Base-by-base conservation (phyloP, 768 basidiomycete genomes). In the Atractiella rhizophila region DNA sequence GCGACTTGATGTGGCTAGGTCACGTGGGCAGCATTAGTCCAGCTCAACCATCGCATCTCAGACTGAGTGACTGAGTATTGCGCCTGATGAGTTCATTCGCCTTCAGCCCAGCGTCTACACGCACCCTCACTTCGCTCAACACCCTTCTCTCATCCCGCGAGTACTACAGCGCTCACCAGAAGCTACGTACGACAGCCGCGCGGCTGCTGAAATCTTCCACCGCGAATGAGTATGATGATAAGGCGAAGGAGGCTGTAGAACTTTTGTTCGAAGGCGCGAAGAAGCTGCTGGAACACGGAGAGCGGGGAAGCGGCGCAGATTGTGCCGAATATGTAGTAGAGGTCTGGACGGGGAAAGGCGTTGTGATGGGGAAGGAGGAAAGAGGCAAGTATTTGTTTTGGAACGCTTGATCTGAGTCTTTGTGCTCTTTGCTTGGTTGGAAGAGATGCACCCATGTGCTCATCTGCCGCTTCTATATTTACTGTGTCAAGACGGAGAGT, bases 281-380 rank as follows among this genome's bases (percentile, higher is more conserved):
- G 38, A 81, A 83, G 55, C 65, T 98, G 23, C 63, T 94, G 49
- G 94, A 94, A 64, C 67, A 67, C 12, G 77, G 76, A 7, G 81
- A 96, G 56, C 65, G 70, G 8, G 88, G 86, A 2, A 83, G 80
- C 53, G 91, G 88, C 4, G 73, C 73, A 2, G 91, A 98, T 66
- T 66, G 96, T 20, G 63, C 71, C 0, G 60, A 64, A 30, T 80
- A 81, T 52, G 54, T 96, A 57, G 56, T 94, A 45, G 79, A 83
- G 36, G 75, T 80, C 4, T 88, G 82, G 55, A 73, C 80, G 36
- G 65, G 60, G 20, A 74, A 76, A 50, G 73, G 65, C 1, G 76
- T 83, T 52, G 43, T 47, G 2, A 53, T 51, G 30, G 43, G 42
- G n/a, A 45, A 50, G 20, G 48, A 45, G 2, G 48, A 51, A n/a